Percentiles rank a stretch among this genome's conserved stretches.
phyloP scores from a whole-genome alignment of 176 grass and related monocot genomes.

The Oropetium thomaeum region DNA sequence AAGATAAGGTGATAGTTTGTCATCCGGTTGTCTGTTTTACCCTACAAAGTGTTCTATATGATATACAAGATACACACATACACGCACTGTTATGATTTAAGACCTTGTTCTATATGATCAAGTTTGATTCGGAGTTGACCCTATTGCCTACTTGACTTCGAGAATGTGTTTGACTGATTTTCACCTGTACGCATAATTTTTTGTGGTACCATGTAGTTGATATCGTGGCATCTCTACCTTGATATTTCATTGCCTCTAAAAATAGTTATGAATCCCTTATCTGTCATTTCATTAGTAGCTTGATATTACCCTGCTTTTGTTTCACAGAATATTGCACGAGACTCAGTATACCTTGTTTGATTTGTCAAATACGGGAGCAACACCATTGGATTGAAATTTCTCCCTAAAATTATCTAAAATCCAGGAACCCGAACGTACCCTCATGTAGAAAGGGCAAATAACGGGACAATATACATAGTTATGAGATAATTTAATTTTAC shows the following conservation, averaged over 20 bases:
- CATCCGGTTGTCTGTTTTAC: slow-evolving; percentile 30
- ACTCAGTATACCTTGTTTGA: background rate
- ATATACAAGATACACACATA: slow-evolving; percentile 42
- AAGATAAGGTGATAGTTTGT: slow-evolving; percentile 32
- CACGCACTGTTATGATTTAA: slow-evolving; percentile 7
- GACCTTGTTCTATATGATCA: slow-evolving; percentile 23
- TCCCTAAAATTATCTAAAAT: background rate
- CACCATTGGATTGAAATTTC: background rate
- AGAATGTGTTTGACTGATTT: background rate
- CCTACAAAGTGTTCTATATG: slow-evolving; percentile 46
- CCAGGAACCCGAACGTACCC: background rate
- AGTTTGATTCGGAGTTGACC: slow-evolving; percentile 17
- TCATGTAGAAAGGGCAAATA: background rate
- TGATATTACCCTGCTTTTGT: background rate
- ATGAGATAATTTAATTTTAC: background rate
- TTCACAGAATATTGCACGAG: background rate
- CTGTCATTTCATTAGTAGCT: background rate
- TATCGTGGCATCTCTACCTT: no score
- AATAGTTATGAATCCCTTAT: background rate
- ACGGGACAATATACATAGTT: background rate
- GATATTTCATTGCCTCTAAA: background rate
- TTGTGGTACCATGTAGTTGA: background rate
- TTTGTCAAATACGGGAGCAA: background rate
- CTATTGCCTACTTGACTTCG: background rate
- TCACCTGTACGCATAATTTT: background rate